These are phyloP conservation scores for Candida railenensis DNA, from an alignment of 805 yeast species.

Conservation along the genomic window DNA sequence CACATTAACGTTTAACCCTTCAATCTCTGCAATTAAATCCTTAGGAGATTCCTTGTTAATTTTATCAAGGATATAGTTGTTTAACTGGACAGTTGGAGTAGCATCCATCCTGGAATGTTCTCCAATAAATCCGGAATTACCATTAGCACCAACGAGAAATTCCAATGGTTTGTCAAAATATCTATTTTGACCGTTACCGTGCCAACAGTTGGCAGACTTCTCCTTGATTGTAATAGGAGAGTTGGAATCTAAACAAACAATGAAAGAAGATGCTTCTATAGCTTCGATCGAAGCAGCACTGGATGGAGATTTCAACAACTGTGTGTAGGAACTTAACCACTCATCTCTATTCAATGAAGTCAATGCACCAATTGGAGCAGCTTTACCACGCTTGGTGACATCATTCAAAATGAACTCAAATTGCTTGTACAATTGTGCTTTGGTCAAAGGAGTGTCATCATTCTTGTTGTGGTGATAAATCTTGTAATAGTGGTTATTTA, in stretches of 20 bases:
- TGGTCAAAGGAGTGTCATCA: constrained; percentile 43
- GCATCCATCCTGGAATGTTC: constrained; percentile 99
- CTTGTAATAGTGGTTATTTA: constrained; percentile 80
- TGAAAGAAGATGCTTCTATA: constrained; percentile 76
- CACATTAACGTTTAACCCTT: constrained; percentile 8
- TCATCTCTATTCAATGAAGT: constrained; percentile 84
- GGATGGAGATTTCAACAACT: constrained; percentile 56
- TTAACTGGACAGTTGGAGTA: constrained; percentile 87
- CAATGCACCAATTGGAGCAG: constrained; percentile 69
- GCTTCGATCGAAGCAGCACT: constrained; percentile 62
- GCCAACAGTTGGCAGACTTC: constrained; percentile 86
- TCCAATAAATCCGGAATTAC: constrained; percentile 88
- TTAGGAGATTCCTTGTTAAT: constrained; percentile 48
- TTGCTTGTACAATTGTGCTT: constrained; percentile 54
- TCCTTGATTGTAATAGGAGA: constrained; percentile 78
- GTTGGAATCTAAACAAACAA: constrained; percentile 73
- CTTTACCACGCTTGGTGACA: constrained; percentile 33
- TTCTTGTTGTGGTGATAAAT: constrained; percentile 53
- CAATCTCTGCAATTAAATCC: constrained; percentile 26
- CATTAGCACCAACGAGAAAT: constrained; percentile 77
- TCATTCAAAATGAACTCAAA: constrained; percentile 49
- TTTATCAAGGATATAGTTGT: constrained; percentile 67
- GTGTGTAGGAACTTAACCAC: constrained; percentile 63
- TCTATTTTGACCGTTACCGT: constrained; percentile 90
- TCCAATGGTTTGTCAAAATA: constrained; percentile 91